phyloP scores from a whole-genome alignment of 441 rosid species.

The Macaranga tanarius region DNA sequence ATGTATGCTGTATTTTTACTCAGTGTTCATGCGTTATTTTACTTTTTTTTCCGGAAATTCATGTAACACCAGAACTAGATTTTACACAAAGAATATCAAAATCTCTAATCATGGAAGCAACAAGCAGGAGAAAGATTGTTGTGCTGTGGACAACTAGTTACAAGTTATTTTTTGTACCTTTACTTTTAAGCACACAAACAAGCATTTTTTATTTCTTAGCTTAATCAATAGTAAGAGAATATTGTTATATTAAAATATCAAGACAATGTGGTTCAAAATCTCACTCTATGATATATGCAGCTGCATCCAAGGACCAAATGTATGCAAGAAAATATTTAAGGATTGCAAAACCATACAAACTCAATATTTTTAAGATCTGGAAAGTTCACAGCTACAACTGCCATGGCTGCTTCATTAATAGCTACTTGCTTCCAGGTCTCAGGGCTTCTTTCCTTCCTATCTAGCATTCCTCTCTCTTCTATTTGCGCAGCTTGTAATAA shows the following conservation, averaged over 20 bases:
- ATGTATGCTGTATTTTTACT: neutral
- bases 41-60: neutral
- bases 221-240: neutral
- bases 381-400: conserved; percentile 88
- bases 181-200: neutral
- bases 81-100: neutral
- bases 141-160: neutral
- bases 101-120: neutral
- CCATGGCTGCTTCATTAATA: conserved; percentile 93
- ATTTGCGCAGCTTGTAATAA: conserved; percentile 94
- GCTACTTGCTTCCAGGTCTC: conserved; percentile 90
- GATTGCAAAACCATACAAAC: conserved; percentile 56
- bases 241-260: neutral
- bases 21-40: neutral
- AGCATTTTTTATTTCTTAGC: neutral
- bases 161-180: neutral
- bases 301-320: neutral
- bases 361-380: conserved; percentile 85
- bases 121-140: neutral
- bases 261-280: neutral
- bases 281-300: neutral
- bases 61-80: neutral
- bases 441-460: conserved; percentile 75
- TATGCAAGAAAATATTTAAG: neutral
- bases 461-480: conserved; percentile 94